These are phyloP conservation scores for Pythium brassicae DNA, from an alignment of 352 stramenopile genomes.

Conservation along the genomic window DNA sequence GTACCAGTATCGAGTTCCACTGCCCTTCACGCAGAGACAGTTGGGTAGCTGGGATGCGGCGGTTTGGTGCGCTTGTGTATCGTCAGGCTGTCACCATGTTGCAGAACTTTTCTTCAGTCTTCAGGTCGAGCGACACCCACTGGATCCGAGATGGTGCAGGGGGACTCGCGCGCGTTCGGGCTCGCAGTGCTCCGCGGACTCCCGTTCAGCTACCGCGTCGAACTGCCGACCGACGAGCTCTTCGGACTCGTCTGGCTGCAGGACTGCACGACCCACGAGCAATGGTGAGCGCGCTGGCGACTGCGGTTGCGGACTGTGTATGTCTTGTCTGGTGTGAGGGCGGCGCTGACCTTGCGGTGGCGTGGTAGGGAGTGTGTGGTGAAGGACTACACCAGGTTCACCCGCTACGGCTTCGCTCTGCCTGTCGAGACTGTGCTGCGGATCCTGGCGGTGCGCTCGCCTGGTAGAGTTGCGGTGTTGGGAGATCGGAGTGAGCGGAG, in stretches of 20 bases:
- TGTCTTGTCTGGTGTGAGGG: too few relatives aligned
- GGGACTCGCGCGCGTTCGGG: neutral
- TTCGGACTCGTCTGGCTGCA: neutral
- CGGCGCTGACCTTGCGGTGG: neutral
- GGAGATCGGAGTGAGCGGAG: too few relatives aligned
- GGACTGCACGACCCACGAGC: neutral
- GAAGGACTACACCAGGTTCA: conserved; percentile 6
- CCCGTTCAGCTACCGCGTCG: neutral
- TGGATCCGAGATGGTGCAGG: neutral
- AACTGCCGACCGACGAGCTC: neutral
- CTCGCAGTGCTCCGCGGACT: neutral
- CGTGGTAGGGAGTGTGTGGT: conserved; percentile 1
- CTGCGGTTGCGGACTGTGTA: neutral
- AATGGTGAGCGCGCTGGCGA: neutral
- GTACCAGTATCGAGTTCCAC: too few relatives aligned
- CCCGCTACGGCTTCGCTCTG: neutral
- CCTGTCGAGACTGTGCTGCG: conserved; percentile 1
- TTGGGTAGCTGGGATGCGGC: too few relatives aligned
- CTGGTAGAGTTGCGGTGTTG: neutral
- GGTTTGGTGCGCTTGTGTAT: too few relatives aligned
- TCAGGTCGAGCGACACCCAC: too few relatives aligned
- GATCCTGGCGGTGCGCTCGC: neutral
- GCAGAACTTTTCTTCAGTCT: too few relatives aligned
- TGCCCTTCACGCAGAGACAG: too few relatives aligned
- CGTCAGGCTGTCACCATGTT: too few relatives aligned